Base-by-base conservation (phyloP, 192 early-diverging fungal genomes). In the Funneliformis geosporum region DNA sequence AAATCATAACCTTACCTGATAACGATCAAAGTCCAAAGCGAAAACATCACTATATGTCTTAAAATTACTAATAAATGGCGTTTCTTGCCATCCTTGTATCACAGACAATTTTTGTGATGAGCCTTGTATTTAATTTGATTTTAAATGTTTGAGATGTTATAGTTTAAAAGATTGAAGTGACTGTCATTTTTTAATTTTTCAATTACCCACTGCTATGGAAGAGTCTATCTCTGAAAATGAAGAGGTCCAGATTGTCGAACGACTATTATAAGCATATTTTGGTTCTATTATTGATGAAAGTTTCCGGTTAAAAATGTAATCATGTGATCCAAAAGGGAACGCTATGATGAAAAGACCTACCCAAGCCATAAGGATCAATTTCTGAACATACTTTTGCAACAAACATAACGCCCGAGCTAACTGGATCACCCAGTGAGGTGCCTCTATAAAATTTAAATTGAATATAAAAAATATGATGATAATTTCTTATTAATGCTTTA, bases 11-110 rank as follows among this genome's bases (percentile, higher is more conserved):
- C 50, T 46, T 74, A 25, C 72, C 72, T 33, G 46, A 23, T 74
- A 59, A 8, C 23, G 7, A 42, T 75, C 73, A 42, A 42, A 27
- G 21, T 75, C 59, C 33, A 43, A 21, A 27, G 60, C 47, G n/a
- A 75, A 75, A 14, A 75, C 73, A 60, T 75, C 73, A 61, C 73
- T 75, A 21, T 21, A 7, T 18, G 73, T 75, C 23, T 42, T 75
- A 75, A 75, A n/a, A 9, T 75, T 12, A 27, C 8, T 62, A 23
- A 61, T 12, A 23, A 8, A 21, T n/a, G 12, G 5, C 0, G 18
- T 8, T 16, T 38, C 16, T 60, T 33, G 6, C 25, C 23, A 75
- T 40, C 44, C 38, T 23, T 23, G 28, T 14, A 75, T 11, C 39
- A 75, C 59, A 42, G 39, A 27, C 5, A 73, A 11, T 14, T n/a